Evolutionary conservation across 331 rosid genomes (phyloP).

Genomic region (Acacia concinna): DNA sequence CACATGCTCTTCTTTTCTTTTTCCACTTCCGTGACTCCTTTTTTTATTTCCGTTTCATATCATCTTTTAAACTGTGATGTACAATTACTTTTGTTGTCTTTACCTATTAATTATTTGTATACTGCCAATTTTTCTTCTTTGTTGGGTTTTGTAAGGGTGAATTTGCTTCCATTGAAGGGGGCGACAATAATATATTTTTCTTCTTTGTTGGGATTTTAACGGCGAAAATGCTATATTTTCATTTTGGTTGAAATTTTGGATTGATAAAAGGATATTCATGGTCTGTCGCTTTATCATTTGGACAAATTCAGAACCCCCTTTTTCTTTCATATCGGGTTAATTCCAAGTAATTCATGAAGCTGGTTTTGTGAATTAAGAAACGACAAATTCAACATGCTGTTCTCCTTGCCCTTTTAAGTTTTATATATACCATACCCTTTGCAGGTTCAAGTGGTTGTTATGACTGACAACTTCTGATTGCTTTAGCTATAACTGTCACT

Average conservation of each 20-base stretch:
- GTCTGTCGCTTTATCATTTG: neutral
- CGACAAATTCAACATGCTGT: conserved; percentile 1
- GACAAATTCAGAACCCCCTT: neutral
- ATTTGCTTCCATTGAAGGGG: neutral
- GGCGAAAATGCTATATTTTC: neutral
- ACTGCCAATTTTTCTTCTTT: neutral
- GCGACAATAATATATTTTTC: neutral
- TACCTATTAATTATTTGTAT: neutral
- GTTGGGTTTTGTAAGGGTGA: no score
- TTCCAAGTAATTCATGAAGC: neutral
- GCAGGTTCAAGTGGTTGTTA: neutral
- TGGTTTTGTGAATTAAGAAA: neutral
- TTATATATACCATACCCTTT: neutral
- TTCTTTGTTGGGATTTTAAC: neutral
- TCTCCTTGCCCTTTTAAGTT: neutral
- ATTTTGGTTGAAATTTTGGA: neutral
- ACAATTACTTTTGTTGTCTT: neutral
- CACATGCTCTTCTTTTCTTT: neutral
- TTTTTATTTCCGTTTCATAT: neutral
- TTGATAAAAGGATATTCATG: neutral
- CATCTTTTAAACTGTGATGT: neutral
- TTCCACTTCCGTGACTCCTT: neutral
- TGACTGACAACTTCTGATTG: neutral
- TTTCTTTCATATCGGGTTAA: neutral
- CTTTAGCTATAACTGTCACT: neutral